A percentile compares a stretch with the other conserved stretches of the same genome.
These are phyloP conservation scores for Saccharomyces hybrid DNA, from an alignment of 1,139 yeast species.

Conservation along the genomic window DNA sequence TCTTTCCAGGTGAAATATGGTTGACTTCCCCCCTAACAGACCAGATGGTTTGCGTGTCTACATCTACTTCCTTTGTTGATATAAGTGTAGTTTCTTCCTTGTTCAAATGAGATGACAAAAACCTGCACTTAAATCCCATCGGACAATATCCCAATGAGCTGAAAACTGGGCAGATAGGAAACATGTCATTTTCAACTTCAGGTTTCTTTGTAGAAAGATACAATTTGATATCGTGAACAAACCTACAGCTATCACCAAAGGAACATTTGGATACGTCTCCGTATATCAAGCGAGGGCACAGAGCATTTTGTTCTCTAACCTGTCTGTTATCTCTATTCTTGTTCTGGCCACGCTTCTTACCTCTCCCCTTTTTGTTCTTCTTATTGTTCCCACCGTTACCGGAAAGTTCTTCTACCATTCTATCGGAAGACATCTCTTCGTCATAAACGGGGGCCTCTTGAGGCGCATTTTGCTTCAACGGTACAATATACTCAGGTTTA, in stretches of 20 bases:
- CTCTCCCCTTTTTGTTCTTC: slow-evolving; percentile 40
- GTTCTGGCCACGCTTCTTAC: slow-evolving; percentile 75
- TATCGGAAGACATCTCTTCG: slow-evolving; percentile 40
- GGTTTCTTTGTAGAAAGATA: slow-evolving; percentile 60
- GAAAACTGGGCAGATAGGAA: slow-evolving; percentile 75
- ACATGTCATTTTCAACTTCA: slow-evolving; percentile 43
- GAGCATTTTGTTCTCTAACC: slow-evolving; percentile 51
- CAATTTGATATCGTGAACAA: slow-evolving; percentile 60
- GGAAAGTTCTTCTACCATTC: slow-evolving; percentile 16
- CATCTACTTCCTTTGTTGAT: slow-evolving; percentile 11
- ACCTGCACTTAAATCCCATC: slow-evolving; percentile 84
- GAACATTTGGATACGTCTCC: slow-evolving; percentile 53
- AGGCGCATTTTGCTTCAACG: slow-evolving; percentile 6
- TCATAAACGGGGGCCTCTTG: slow-evolving; percentile 35
- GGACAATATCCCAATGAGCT: slow-evolving; percentile 83
- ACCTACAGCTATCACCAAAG: slow-evolving; percentile 71
- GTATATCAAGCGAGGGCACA: slow-evolving; percentile 52
- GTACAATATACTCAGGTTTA: slow-evolving; percentile 51
- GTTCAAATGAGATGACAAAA: slow-evolving; percentile 70
- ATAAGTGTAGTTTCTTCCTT: slow-evolving; percentile 29
- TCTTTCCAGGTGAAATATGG: slow-evolving; percentile 45
- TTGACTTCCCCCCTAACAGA: slow-evolving; percentile 57
- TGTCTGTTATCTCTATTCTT: slow-evolving; percentile 77
- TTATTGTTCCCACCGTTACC: slow-evolving; percentile 34
- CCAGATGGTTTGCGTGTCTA: slow-evolving; percentile 11